These are phyloP conservation scores for Phytophthora colocasiae DNA, from an alignment of 352 stramenopile genomes.

Conservation along the genomic window DNA sequence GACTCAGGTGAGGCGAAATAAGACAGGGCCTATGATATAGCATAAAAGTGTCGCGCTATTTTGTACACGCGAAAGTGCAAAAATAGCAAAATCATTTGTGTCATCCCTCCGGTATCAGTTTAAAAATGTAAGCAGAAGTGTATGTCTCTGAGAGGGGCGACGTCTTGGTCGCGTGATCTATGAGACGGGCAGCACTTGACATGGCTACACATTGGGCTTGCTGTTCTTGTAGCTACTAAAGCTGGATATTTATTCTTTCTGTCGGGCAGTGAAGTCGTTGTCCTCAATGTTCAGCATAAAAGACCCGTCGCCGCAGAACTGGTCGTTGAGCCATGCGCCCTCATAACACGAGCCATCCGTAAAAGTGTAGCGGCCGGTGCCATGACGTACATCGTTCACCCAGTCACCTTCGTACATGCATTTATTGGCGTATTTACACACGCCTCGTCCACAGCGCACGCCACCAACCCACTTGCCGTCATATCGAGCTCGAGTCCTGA, in stretches of 20 bases:
- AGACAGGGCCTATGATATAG: constrained; percentile 5
- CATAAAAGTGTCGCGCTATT: not conserved
- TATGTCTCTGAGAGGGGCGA: constrained; percentile 3
- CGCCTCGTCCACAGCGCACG: constrained; percentile 66
- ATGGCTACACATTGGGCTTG: constrained; percentile 27
- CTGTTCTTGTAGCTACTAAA: too few species aligned
- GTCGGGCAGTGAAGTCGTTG: constrained; percentile 1
- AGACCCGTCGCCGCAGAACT: constrained; percentile 75
- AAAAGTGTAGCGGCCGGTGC: constrained; percentile 77
- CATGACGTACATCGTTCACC: constrained; percentile 82
- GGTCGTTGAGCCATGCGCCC: constrained; percentile 81
- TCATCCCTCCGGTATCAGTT: constrained; percentile 9
- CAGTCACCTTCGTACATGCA: constrained; percentile 86
- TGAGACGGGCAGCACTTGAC: constrained; percentile 16
- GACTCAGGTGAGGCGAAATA: constrained; percentile 1
- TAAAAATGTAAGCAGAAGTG: not conserved
- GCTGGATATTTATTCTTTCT: constrained; percentile 1
- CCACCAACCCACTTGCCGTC: constrained; percentile 89
- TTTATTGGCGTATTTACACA: constrained; percentile 69
- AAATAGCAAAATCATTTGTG: not conserved
- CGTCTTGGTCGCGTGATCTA: constrained; percentile 7
- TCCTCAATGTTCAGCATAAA: constrained; percentile 62
- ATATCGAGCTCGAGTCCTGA: constrained; percentile 66
- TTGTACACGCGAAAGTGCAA: constrained; percentile 6
- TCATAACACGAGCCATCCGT: constrained; percentile 82